These are phyloP conservation scores for Lentinus tigrinus DNA, from an alignment of 768 basidiomycete species.

Conservation along the genomic window DNA sequence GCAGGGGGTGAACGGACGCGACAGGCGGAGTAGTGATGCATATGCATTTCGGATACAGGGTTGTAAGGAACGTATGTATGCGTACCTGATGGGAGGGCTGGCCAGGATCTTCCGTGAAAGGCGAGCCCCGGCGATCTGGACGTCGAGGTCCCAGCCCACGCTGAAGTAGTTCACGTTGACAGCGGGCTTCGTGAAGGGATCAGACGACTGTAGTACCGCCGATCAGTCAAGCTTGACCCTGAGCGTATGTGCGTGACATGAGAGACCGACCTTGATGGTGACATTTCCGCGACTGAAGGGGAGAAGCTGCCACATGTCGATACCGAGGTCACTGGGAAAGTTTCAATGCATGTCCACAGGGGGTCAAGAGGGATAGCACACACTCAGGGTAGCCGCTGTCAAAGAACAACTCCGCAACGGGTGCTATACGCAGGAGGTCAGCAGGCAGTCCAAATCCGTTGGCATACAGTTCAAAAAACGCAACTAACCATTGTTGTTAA, in stretches of 20 bases:
- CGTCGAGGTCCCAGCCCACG: slow-evolving; percentile 46
- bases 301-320: slow-evolving; percentile 53
- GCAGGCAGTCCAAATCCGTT: too few relatives aligned
- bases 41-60: not conserved
- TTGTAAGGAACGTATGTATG: not conserved
- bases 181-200: slow-evolving; percentile 48
- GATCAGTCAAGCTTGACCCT: not conserved
- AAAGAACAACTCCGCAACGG: slow-evolving; percentile 48
- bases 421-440: slow-evolving; percentile 33
- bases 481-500: slow-evolving; percentile 41
- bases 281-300: slow-evolving; percentile 57
- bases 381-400: slow-evolving; percentile 47
- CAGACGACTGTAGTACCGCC: slow-evolving; percentile 33
- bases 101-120: slow-evolving; percentile 43
- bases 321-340: slow-evolving; percentile 39
- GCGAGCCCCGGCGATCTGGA: slow-evolving; percentile 49
- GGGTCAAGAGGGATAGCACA: slow-evolving; percentile 7
- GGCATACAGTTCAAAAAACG: not conserved
- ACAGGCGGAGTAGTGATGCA: too few relatives aligned
- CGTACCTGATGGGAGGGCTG: slow-evolving; percentile 41
- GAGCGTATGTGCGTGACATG: not conserved
- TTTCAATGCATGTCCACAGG: not conserved
- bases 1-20: not conserved
- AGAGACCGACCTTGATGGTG: slow-evolving; percentile 38
- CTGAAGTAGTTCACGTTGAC: slow-evolving; percentile 53